Base-by-base conservation (phyloP, 345 rosid species). In the Acer saccharum region DNA sequence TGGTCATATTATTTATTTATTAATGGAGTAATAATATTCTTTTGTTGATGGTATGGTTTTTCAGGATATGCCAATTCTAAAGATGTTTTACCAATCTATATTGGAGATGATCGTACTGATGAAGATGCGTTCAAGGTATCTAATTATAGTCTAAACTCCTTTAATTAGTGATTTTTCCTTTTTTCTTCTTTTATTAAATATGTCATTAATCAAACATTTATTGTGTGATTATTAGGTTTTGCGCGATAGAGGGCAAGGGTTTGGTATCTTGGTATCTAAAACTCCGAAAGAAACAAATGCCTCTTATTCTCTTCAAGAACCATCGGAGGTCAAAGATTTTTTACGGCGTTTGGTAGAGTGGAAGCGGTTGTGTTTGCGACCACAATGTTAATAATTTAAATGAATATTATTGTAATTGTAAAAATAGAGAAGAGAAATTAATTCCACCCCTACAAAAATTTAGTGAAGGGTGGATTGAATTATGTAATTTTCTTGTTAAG, bases 51-150 rank as follows among this genome's bases (percentile, higher is more conserved):
- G 62, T 35, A 35, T 60, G 65, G 50, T 69, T 65, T 72, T 43
- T 65, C 68, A 93, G 98, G 98, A 65, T 92, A 69, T 71, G 90
- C 93, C 27, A 83, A 88, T 73, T 88, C 91, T 16, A 70, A 65
- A 18, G 86, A 94, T 80, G 94, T 94, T 79, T 75, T 96, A 0
- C 99, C 99, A 0, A 82, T 96, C 4, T 96, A 94, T 20, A 91
- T 96, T n/a, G 99, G 99, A 1, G 99, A 96, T 77, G 99, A 96
- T 78, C 89, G 93, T 18, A 92, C 95, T 0, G 99, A 96, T 12
- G 99, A 96, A 76, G 99, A 96, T 79, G 99, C 99, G 1, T 96
- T 96, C 80, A 89, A 92, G 94, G 99, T 92, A 81, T 64, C 0
- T 63, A 61, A 1, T 54, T 5, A 39, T 35, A 4, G 6, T 25